Base-by-base conservation (phyloP, 371 early-diverging fungal genomes). In the Mortierella sp. region DNA sequence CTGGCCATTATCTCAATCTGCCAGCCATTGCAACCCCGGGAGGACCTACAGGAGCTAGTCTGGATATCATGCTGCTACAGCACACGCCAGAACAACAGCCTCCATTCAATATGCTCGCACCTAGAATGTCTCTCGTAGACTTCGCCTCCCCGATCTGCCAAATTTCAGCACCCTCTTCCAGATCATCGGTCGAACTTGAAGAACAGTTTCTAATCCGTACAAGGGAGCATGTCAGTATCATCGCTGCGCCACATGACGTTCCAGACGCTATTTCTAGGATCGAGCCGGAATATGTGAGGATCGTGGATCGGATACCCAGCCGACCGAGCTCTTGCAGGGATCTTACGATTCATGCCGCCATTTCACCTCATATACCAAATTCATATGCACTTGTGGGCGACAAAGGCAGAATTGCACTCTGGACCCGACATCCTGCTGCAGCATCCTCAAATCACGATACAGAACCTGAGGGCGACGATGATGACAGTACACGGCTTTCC, bases 301-400 rank as follows among this genome's bases (percentile, higher is more conserved):
- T 56, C 5, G 12, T 50, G 15, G 73, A 52, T n/a, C 46, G 48
- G 32, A 61, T 75, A 9, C 37, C 69, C 7, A 49, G 34, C 12
- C 58, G 28, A 43, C 59, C 56, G 19, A 5, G 37, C 11, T 21
- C 51, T 0, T 61, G 68, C 43, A 62, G 28, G 11, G 73, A 72
- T 39, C 14, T 12, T 3, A 75, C 69, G 11, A 64, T 75, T n/a
- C 69, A 69, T 42, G 76, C 69, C 9, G 46, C 64, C 31, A 64
- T 75, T 3, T 75, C 69, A 17, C 76, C 76, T 6, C 53, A 69
- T 49, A 34, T 48, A 24, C 51, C 64, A 14, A 53, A 68, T 28
- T 55, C 60, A 27, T 75, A 75, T 44, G 76, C 76, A 5, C 51
- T 75, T 5, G 27, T 75, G 4, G 69, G 76, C 28, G 69, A 75